Conservation (phyloP, 1,284 basidiomycete genomes). For the Sporisorium scitamineum region DNA sequence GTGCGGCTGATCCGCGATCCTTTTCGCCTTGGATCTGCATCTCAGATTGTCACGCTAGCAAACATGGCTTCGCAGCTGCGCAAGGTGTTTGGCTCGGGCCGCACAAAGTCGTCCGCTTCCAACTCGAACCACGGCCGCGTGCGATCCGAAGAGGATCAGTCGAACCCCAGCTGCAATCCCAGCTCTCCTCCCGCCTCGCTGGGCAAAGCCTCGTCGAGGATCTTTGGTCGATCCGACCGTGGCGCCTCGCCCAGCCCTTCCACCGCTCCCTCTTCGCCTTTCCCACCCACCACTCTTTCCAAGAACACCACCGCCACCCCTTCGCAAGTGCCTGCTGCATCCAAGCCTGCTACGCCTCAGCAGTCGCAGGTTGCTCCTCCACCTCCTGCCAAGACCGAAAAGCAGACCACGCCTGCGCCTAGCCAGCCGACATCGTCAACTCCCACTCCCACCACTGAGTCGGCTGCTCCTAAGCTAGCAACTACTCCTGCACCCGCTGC, state of each 20-base stretch:
- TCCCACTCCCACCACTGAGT: constrained; percentile 25
- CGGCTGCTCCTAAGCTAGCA: constrained; percentile 16
- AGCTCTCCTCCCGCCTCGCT: constrained; percentile 40
- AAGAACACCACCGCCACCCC: constrained; percentile 23
- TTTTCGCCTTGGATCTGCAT: background rate
- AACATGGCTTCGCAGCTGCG: constrained; percentile 49
- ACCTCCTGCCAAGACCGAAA: constrained; percentile 31
- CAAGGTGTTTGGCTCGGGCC: constrained; percentile 54
- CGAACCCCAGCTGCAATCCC: constrained; percentile 25
- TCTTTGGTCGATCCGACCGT: constrained; percentile 40
- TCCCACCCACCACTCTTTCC: constrained; percentile 37
- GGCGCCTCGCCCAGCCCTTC: constrained; percentile 34
- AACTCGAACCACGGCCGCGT: constrained; percentile 26
- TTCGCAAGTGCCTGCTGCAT: constrained; percentile 11
- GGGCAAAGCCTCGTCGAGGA: constrained; percentile 32
- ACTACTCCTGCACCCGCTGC: background rate
- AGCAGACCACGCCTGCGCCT: constrained; percentile 14
- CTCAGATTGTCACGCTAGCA: background rate
- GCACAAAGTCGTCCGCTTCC: constrained; percentile 47
- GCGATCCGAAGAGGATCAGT: constrained; percentile 36
- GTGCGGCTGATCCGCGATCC: constrained; percentile 19
- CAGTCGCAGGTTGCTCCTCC: constrained; percentile 13
- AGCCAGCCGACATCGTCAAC: constrained; percentile 15
- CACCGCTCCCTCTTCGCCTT: constrained; percentile 22
- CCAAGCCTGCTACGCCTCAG: constrained; percentile 10